Conservation (phyloP, 148 eudicot genomes). For the Nyssa sinensis region DNA sequence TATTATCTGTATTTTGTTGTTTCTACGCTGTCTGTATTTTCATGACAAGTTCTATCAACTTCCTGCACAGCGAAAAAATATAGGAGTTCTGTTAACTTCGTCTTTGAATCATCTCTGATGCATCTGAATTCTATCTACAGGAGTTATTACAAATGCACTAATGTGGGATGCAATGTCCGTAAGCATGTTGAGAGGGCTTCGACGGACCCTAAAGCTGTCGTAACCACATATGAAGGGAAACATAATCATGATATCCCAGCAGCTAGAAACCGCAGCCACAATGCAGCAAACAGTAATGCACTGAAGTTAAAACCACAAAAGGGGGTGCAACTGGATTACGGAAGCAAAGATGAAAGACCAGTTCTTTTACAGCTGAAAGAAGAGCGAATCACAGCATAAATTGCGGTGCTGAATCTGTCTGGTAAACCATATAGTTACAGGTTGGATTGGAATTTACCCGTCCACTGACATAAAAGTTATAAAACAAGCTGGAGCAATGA, state of each 20-base stretch:
- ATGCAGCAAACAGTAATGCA: slow-evolving; percentile 4
- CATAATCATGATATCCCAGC: slow-evolving; percentile 79
- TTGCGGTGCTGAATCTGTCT: background rate
- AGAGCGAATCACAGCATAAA: slow-evolving; percentile 43
- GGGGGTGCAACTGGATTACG: slow-evolving; percentile 26
- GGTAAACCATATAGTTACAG: too few relatives aligned
- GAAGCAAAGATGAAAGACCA: slow-evolving; percentile 39
- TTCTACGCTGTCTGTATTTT: background rate
- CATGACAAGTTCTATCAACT: background rate
- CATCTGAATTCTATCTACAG: slow-evolving; percentile 32
- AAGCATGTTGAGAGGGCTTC: slow-evolving; percentile 91
- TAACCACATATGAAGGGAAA: slow-evolving; percentile 89
- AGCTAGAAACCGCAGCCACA: slow-evolving; percentile 30
- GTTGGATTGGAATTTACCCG: background rate
- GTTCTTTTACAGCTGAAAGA: slow-evolving; percentile 54
- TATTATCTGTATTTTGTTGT: background rate
- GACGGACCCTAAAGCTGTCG: slow-evolving; percentile 64
- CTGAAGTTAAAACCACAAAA: slow-evolving; percentile 22
- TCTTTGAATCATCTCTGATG: slow-evolving; percentile 7
- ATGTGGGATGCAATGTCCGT: slow-evolving; percentile 74
- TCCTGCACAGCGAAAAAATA: background rate
- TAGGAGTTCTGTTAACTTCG: background rate
- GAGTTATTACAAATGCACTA: slow-evolving; percentile 88
- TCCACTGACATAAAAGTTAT: background rate
- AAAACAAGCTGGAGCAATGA: slow-evolving; percentile 7